These are phyloP conservation scores for Saraca asoca DNA, from an alignment of 331 rosid genomes.

Conservation along the genomic window DNA sequence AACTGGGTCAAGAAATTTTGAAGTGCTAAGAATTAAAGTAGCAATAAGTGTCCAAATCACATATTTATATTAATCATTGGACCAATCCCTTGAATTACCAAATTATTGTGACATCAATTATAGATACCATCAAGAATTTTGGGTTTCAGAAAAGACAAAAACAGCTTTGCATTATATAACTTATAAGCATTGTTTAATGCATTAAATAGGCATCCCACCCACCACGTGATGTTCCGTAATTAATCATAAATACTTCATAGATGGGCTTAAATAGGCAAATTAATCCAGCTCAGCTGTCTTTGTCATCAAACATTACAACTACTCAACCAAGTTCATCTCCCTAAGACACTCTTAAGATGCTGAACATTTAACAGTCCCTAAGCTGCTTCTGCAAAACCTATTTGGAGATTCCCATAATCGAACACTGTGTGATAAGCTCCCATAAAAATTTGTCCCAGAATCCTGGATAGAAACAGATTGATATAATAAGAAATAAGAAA, in stretches of 20 bases:
- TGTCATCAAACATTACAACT: not conserved
- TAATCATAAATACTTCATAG: not conserved
- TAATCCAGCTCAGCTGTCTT: not conserved
- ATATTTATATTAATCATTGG: too few relatives aligned
- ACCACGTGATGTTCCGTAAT: not conserved
- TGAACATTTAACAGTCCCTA: not conserved
- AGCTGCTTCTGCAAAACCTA: constrained; percentile 26
- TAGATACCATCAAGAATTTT: too few relatives aligned
- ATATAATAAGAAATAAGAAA: not conserved
- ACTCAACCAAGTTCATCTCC: not conserved
- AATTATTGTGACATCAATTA: too few relatives aligned
- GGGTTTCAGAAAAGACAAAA: too few relatives aligned
- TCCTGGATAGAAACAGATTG: not conserved
- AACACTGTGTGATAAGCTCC: constrained; percentile 22
- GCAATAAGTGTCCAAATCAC: too few relatives aligned
- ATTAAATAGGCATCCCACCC: not conserved
- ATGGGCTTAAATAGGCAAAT: not conserved
- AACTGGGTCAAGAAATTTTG: too few relatives aligned
- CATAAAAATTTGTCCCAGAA: constrained; percentile 19
- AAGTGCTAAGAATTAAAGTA: too few relatives aligned
- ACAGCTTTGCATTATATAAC: too few relatives aligned
- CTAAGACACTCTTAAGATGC: not conserved
- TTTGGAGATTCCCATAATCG: constrained; percentile 19
- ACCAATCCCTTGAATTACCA: too few relatives aligned
- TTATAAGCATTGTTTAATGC: not conserved